phyloP scores from a whole-genome alignment of 2,329 filamentous ascomycete species.

The Thielaviopsis ethacetica region DNA sequence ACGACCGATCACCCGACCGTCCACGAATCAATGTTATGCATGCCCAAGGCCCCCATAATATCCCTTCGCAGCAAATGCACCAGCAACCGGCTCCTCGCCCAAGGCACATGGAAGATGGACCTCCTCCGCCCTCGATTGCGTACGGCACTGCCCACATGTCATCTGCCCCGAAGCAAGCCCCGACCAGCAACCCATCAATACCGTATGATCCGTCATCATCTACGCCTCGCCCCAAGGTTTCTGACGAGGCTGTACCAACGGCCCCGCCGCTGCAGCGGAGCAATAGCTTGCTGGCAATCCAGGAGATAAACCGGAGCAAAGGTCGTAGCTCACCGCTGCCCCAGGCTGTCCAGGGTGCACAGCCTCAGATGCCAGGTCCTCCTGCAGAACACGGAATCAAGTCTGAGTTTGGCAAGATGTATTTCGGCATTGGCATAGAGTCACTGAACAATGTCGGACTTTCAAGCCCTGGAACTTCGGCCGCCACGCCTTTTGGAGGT shows the following conservation, averaged over 20 bases:
- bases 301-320: constrained; percentile 57
- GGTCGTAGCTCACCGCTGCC: constrained; percentile 78
- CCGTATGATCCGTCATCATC: constrained; percentile 21
- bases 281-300: constrained; percentile 56
- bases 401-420: constrained; percentile 88
- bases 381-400: constrained; percentile 79
- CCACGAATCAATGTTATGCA: constrained; percentile 16
- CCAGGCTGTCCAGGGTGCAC: constrained; percentile 84
- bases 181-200: background rate
- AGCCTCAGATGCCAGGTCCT: constrained; percentile 62
- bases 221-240: constrained; percentile 24
- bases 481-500: constrained; percentile 17
- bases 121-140: constrained; percentile 32
- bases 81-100: constrained; percentile 16
- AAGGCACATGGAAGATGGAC: constrained; percentile 30
- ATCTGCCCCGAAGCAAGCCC: background rate
- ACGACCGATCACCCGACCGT: constrained; percentile 16
- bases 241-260: constrained; percentile 37
- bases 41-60: constrained; percentile 16
- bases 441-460: constrained; percentile 34
- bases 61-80: constrained; percentile 16
- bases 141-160: constrained; percentile 19
- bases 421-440: constrained; percentile 62
- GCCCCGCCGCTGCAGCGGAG: constrained; percentile 18
- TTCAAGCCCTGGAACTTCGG: constrained; percentile 32